A percentile compares a stretch with the other conserved stretches of the same genome.
These are phyloP conservation scores for Cordyceps fumosorosea DNA, from an alignment of 2,329 filamentous ascomycete genomes.

Conservation along the genomic window DNA sequence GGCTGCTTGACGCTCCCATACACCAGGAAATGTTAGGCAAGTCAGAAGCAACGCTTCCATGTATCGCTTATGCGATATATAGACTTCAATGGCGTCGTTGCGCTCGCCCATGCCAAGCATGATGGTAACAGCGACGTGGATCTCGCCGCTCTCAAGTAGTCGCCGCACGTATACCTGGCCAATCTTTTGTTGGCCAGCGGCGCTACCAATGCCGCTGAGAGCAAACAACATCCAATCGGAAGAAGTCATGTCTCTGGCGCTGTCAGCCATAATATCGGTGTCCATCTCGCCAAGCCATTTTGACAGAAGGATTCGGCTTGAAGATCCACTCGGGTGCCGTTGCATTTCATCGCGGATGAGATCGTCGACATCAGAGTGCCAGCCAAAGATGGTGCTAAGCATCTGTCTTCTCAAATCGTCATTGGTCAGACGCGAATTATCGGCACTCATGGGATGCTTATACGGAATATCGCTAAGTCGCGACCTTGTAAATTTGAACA, in stretches of 20 bases:
- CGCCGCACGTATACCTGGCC: slow-evolving; percentile 87
- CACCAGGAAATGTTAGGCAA: slow-evolving; percentile 71
- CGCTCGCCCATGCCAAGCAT: slow-evolving; percentile 87
- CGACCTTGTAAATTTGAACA: slow-evolving; percentile 81
- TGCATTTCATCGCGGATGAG: slow-evolving; percentile 79
- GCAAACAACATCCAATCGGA: slow-evolving; percentile 97
- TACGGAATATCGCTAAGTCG: slow-evolving; percentile 80
- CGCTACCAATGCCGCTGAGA: slow-evolving; percentile 74
- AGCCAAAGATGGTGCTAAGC: slow-evolving; percentile 90
- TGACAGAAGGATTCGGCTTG: slow-evolving; percentile 72
- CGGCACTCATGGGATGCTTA: slow-evolving; percentile 55
- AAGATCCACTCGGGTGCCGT: slow-evolving; percentile 65
- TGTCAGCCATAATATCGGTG: slow-evolving; percentile 71
- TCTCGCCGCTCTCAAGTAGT: slow-evolving; percentile 79
- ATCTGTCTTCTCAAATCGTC: slow-evolving; percentile 84
- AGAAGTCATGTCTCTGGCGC: slow-evolving; percentile 80
- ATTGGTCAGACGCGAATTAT: slow-evolving; percentile 57
- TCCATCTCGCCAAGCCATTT: slow-evolving; percentile 91
- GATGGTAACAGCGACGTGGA: slow-evolving; percentile 88
- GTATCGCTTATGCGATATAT: slow-evolving; percentile 82
- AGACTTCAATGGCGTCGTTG: slow-evolving; percentile 93
- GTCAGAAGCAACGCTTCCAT: slow-evolving; percentile 91
- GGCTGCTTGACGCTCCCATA: slow-evolving; percentile 87
- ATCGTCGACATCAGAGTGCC: slow-evolving; percentile 76
- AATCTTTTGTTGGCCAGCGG: slow-evolving; percentile 77